Evolutionary conservation across 2,329 filamentous ascomycete species (phyloP), one percentile per base, ranked within the genome.

Genomic region (Penicillium sp.): DNA sequence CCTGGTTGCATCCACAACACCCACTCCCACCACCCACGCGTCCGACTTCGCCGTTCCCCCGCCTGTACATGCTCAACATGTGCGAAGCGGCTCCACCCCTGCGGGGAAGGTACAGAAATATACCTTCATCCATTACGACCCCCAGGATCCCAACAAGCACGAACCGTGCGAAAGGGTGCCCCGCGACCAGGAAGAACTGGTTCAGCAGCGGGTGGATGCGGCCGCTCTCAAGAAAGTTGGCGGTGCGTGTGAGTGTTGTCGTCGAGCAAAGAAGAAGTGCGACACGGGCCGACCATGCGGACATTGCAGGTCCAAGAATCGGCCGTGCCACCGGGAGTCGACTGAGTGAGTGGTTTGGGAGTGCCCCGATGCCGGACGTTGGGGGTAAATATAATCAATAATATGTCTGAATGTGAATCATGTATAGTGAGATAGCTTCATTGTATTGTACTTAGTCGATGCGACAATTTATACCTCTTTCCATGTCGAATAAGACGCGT

Each of bases 201-300:
- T 51, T 5, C 45, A 51, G 28, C 55, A 53, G 36, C 60, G 43
- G 28, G 50, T 57, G 16, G 52, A 56, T 29, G 57, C 46, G 18
- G 47, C 41, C 11, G 40, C 50, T 11, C 35, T 66, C 34, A 64
- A 52, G 41, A 45, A 49, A 19, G 46, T 43, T 18, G 65, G 65
- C 2, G 65, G 65, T 19, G 54, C 64, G 13, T 68, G 66, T 47
- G 19, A 59, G n/a, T 58, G 55, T 40, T 68, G 66, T 40, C 55
- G 54, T 42, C 54, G 56, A n/a, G 13, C 60, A 49, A 66, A 61
- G 52, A 66, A 66, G 30, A 51, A 45, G 27, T 68, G 66, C 39
- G 56, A 50, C 11, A 35, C 50, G 6, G 33, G 38, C 8, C 42
- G 44, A 16, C 53, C 59, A 11, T 68, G 66, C 22, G 19, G 65